Percentiles rank a stretch among this genome's conserved stretches.
Evolutionary conservation across 2,329 filamentous ascomycete genomes (phyloP).

Genomic region (Calonectria pseudoturangicola): DNA sequence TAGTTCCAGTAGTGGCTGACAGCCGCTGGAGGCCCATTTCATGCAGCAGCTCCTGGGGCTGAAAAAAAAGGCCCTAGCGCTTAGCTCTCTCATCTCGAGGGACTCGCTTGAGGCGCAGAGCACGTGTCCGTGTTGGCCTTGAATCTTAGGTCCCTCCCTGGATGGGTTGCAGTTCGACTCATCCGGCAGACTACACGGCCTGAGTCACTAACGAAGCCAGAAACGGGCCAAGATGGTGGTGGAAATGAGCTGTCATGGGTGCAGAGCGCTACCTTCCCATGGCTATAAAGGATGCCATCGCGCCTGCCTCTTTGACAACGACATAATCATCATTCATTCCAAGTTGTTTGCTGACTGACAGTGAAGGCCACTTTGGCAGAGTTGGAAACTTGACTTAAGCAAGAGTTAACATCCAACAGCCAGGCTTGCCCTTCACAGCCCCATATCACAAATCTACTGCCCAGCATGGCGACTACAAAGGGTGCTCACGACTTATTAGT

Average conservation of each 20-base stretch:
- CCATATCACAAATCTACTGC: slow-evolving; percentile 3
- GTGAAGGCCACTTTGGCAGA: slow-evolving; percentile 7
- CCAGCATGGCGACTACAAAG: slow-evolving; percentile 44
- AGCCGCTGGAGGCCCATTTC: neutral
- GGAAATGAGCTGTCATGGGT: slow-evolving; percentile 28
- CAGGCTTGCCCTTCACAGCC: slow-evolving; percentile 6
- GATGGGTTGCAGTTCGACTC: slow-evolving; percentile 36
- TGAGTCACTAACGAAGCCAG: slow-evolving; percentile 40
- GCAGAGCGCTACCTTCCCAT: neutral
- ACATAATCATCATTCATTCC: neutral
- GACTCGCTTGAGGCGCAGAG: slow-evolving; percentile 17
- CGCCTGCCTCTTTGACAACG: neutral
- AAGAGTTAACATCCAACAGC: neutral
- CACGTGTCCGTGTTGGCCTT: neutral
- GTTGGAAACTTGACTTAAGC: slow-evolving; percentile 18
- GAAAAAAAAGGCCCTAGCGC: neutral
- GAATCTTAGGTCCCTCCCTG: slow-evolving; percentile 1
- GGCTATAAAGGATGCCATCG: slow-evolving; percentile 26
- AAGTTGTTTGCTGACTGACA: neutral
- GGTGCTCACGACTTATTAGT: slow-evolving; percentile 66
- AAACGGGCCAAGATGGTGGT: neutral
- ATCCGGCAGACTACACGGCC: slow-evolving; percentile 43
- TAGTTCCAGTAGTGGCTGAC: neutral
- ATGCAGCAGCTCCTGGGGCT: neutral
- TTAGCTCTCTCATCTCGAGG: neutral